A percentile compares a stretch with the other conserved stretches of the same genome.
These are phyloP conservation scores for Pholiota conissans DNA, from an alignment of 768 basidiomycete species.

Conservation along the genomic window DNA sequence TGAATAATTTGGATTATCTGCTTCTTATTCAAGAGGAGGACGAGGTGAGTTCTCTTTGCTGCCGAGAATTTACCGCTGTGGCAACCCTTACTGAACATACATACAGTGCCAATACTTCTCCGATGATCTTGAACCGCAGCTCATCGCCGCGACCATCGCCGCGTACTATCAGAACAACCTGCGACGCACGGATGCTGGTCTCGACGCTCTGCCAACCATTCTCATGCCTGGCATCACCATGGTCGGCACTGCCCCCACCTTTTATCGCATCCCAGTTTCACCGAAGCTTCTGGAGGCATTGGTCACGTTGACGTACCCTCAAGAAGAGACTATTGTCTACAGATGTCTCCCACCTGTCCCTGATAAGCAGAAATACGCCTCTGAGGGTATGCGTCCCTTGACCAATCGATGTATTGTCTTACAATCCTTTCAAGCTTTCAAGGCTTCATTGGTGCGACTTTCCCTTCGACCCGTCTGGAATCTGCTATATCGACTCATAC, in stretches of 20 bases:
- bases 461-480: no score
- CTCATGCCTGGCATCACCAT: slow-evolving; percentile 28
- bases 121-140: slow-evolving; percentile 28
- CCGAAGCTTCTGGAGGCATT: slow-evolving; percentile 13
- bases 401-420: slow-evolving; percentile 22
- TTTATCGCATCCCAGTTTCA: slow-evolving; percentile 23
- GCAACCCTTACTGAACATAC: background rate
- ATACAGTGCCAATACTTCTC: background rate
- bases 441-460: no score
- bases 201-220: slow-evolving; percentile 16
- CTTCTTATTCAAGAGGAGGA: slow-evolving; percentile 29
- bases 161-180: slow-evolving; percentile 29
- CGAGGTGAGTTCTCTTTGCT: slow-evolving; percentile 12
- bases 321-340: slow-evolving; percentile 15
- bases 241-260: slow-evolving; percentile 26
- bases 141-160: slow-evolving; percentile 33
- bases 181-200: slow-evolving; percentile 6
- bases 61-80: no score
- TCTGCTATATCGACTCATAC: no score
- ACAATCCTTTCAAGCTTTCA: slow-evolving; percentile 25
- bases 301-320: slow-evolving; percentile 13
- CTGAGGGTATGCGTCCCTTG: slow-evolving; percentile 24
- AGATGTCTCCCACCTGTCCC: slow-evolving; percentile 19
- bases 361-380: slow-evolving; percentile 5
- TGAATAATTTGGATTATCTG: slow-evolving; percentile 17